phyloP scores from a whole-genome alignment of 495 filamentous ascomycete species.

The Lasiosphaeriaceae sp. region DNA sequence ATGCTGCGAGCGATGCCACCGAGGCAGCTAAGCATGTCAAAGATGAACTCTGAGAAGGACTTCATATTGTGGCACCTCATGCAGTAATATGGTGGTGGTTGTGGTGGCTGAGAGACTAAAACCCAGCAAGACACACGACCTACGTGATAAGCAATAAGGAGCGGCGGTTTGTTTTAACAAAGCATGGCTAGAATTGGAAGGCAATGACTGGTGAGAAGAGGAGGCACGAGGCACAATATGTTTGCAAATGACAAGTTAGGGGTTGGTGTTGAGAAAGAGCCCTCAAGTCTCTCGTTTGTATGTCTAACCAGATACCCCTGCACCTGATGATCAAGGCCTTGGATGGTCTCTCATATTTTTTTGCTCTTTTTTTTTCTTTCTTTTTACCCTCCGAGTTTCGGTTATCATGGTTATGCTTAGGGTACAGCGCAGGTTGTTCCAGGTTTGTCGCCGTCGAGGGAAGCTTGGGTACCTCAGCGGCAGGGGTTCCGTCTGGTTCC shows the following conservation, averaged over 20 bases:
- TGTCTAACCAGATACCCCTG: background rate
- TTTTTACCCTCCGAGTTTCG: too few species aligned
- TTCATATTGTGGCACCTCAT: background rate
- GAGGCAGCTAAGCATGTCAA: constrained; percentile 49
- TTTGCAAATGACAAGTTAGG: background rate
- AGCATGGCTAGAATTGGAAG: background rate
- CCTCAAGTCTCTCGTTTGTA: background rate
- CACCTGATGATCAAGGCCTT: background rate
- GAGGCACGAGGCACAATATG: background rate
- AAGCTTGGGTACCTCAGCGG: too few species aligned
- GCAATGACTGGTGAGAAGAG: background rate
- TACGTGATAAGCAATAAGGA: background rate
- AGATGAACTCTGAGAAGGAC: constrained; percentile 53
- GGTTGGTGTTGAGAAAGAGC: background rate
- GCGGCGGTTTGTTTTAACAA: background rate
- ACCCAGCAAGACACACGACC: constrained; percentile 2
- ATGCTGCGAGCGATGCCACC: constrained; percentile 35
- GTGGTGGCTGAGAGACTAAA: background rate
- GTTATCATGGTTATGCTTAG: too few species aligned
- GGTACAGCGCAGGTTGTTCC: too few species aligned
- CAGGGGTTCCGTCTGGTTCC: too few species aligned
- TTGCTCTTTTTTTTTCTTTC: background rate
- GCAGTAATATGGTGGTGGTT: too few species aligned
- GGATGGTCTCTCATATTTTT: background rate
- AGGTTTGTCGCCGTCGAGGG: too few species aligned